Evolutionary conservation across 2,329 filamentous ascomycete species (phyloP).

Genomic region (Ilyonectria destructans): DNA sequence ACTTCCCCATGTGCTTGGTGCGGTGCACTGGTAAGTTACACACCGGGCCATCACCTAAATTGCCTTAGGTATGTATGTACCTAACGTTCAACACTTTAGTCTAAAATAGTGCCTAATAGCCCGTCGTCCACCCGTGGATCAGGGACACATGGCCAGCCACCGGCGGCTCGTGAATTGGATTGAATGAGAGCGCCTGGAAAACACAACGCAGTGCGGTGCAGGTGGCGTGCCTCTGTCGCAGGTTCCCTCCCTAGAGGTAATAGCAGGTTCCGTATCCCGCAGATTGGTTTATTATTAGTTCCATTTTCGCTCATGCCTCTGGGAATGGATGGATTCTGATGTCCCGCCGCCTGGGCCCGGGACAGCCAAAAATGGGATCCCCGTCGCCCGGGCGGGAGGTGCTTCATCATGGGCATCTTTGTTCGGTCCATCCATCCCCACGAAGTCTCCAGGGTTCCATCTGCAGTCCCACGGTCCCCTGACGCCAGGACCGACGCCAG

Average conservation of each 20-base stretch:
- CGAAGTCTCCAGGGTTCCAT: conserved; percentile 27
- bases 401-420: neutral
- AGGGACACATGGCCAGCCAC: too few relatives aligned
- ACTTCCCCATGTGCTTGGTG: neutral
- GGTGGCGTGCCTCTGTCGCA: neutral
- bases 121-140: neutral
- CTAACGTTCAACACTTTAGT: too few relatives aligned
- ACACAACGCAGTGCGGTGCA: too few relatives aligned
- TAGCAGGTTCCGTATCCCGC: neutral
- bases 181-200: too few relatives aligned
- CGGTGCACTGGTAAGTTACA: neutral
- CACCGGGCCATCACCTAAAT: neutral
- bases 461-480: conserved; percentile 41
- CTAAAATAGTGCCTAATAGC: neutral
- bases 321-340: neutral
- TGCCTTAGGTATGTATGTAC: too few relatives aligned
- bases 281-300: conserved; percentile 2
- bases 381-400: neutral
- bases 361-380: conserved; percentile 27
- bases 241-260: too few relatives aligned
- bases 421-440: conserved; percentile 18
- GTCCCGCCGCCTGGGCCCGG: conserved; percentile 21
- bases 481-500: conserved; percentile 38
- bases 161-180: too few relatives aligned
- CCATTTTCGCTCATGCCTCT: neutral